These are phyloP conservation scores for Cercophora newfieldiana DNA, from an alignment of 495 filamentous ascomycete species.

Conservation along the genomic window DNA sequence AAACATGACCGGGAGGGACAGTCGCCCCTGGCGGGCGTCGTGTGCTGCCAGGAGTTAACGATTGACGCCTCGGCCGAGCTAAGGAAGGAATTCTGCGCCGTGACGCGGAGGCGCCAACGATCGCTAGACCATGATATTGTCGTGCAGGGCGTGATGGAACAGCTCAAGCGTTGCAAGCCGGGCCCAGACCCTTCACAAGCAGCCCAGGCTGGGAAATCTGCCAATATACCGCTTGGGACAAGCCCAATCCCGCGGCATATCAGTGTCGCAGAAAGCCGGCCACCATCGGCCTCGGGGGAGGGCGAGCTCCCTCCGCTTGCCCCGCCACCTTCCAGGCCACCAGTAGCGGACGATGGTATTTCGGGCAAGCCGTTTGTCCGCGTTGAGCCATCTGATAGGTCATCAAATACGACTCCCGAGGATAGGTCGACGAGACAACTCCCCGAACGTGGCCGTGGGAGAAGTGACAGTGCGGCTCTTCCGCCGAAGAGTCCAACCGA, in stretches of 20 bases:
- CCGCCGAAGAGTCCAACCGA: background rate
- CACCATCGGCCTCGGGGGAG: constrained; percentile 16
- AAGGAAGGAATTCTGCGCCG: constrained; percentile 45
- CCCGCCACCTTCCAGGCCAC: constrained; percentile 27
- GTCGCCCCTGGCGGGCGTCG: constrained; percentile 24
- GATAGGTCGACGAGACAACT: constrained; percentile 16
- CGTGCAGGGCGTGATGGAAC: constrained; percentile 44
- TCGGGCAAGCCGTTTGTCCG: constrained; percentile 49
- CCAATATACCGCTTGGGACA: constrained; percentile 17
- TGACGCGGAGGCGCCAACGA: constrained; percentile 40
- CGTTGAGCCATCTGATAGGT: constrained; percentile 29
- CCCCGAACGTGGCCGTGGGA: constrained; percentile 12
- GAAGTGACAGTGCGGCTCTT: constrained; percentile 21
- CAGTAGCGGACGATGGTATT: constrained; percentile 44
- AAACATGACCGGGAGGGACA: constrained; percentile 37
- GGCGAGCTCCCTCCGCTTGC: constrained; percentile 11
- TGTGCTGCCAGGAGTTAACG: constrained; percentile 45
- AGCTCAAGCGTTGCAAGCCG: constrained; percentile 29
- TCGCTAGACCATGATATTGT: constrained; percentile 42
- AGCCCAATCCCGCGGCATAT: constrained; percentile 18
- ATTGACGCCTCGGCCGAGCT: constrained; percentile 47
- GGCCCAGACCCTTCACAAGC: constrained; percentile 18
- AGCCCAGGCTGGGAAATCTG: constrained; percentile 3
- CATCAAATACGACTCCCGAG: constrained; percentile 23
- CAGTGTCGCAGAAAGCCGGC: constrained; percentile 8